Evolutionary conservation across 345 rosid genomes (phyloP).

Genomic region (Combretum micranthum): DNA sequence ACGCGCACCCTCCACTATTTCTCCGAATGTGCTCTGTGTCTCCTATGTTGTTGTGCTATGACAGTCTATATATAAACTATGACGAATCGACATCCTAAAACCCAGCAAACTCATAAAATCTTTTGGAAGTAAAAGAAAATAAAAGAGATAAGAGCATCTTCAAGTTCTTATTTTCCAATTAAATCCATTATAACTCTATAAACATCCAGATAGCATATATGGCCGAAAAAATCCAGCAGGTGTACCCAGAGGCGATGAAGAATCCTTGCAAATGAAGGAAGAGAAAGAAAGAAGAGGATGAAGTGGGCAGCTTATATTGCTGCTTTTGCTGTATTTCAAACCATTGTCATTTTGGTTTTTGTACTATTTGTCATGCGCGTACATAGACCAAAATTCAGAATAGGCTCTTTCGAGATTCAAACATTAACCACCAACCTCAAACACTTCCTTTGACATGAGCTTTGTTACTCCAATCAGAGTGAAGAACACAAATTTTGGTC

Average conservation of each 20-base stretch:
- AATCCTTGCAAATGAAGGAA: slow-evolving; percentile 6
- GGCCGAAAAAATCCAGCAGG: background rate
- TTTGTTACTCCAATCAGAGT: slow-evolving; percentile 11
- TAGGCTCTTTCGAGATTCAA: slow-evolving; percentile 5
- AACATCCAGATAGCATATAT: background rate
- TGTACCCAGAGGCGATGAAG: slow-evolving; percentile 2
- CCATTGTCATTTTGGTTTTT: slow-evolving; percentile 12
- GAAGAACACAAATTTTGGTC: slow-evolving; percentile 23
- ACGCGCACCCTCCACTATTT: too few species aligned
- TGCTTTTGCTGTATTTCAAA: slow-evolving; percentile 17
- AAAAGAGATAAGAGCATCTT: too few species aligned
- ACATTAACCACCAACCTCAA: background rate
- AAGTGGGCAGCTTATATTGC: slow-evolving; percentile 7
- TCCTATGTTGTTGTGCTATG: too few species aligned
- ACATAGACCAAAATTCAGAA: slow-evolving; percentile 16
- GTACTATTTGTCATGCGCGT: slow-evolving; percentile 12
- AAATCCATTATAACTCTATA: too few species aligned
- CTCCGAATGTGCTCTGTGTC: too few species aligned
- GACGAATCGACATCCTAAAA: too few species aligned
- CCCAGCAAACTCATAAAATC: too few species aligned
- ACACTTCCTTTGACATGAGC: slow-evolving; percentile 9
- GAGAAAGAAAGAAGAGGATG: slow-evolving; percentile 12
- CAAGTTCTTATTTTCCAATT: too few species aligned
- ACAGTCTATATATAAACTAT: too few species aligned
- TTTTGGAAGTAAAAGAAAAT: too few species aligned